These are phyloP conservation scores for Brassica balearica DNA, from an alignment of 441 rosid species.

Conservation along the genomic window DNA sequence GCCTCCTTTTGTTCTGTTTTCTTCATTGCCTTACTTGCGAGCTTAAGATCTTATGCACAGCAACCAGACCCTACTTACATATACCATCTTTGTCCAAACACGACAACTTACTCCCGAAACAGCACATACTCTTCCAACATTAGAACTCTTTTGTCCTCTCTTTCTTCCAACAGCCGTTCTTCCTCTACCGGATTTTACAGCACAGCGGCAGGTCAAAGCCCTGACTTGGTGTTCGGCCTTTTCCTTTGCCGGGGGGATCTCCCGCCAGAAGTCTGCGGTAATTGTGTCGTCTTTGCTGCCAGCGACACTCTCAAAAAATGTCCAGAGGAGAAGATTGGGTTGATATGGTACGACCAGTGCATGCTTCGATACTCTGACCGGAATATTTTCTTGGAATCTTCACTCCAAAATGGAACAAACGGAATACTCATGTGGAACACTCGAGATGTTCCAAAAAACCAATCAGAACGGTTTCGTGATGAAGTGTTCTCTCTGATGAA, in stretches of 20 bases:
- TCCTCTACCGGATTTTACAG: not conserved
- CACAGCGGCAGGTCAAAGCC: not conserved
- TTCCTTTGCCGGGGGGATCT: not conserved
- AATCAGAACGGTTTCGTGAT: not conserved
- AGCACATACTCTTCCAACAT: not conserved
- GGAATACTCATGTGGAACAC: not conserved
- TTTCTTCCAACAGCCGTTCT: not conserved
- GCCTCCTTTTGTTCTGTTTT: not conserved
- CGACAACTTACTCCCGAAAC: not conserved
- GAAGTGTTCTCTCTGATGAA: not conserved
- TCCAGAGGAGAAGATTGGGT: not conserved
- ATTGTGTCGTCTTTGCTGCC: slow-evolving; percentile 4
- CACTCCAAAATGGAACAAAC: not conserved
- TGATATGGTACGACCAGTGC: slow-evolving; percentile 9
- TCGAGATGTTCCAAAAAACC: not conserved
- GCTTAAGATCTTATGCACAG: not conserved
- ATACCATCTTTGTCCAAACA: slow-evolving; percentile 1
- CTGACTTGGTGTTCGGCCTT: not conserved
- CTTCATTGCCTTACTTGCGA: not conserved
- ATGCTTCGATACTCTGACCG: not conserved
- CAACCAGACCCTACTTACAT: not conserved
- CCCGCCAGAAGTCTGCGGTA: not conserved
- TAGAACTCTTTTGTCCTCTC: slow-evolving; percentile 8
- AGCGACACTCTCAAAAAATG: not conserved
- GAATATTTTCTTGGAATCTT: not conserved